phyloP scores from a whole-genome alignment of 208 protist genomes.

The Phytomonas francai region DNA sequence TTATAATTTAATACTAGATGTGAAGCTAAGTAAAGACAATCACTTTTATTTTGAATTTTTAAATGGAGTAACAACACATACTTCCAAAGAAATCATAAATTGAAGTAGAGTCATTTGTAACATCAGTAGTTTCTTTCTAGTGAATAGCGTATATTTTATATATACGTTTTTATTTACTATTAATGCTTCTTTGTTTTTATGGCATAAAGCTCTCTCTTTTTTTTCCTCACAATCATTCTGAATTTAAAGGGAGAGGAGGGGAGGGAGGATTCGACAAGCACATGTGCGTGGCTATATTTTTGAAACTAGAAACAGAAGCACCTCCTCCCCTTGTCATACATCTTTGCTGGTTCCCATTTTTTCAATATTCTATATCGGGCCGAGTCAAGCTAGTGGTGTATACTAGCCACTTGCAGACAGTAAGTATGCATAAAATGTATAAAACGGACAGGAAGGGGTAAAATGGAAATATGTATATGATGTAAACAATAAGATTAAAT shows the following conservation, averaged over 20 bases:
- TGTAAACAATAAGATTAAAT: too few relatives aligned
- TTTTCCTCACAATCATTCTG: not conserved
- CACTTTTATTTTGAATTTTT: not conserved
- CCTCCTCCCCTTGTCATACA: not conserved
- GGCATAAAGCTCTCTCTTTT: not conserved
- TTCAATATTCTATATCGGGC: not conserved
- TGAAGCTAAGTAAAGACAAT: not conserved
- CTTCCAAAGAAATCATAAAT: not conserved
- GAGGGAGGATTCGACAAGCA: too few relatives aligned
- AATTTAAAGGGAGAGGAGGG: not conserved
- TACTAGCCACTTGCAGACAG: not conserved
- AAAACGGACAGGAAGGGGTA: too few relatives aligned
- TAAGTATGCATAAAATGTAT: too few relatives aligned
- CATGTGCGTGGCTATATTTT: not conserved
- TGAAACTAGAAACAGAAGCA: not conserved
- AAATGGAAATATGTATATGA: too few relatives aligned
- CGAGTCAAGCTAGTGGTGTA: not conserved
- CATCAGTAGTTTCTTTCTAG: not conserved
- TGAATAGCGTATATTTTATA: too few relatives aligned
- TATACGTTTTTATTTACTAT: too few relatives aligned
- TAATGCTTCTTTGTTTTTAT: not conserved
- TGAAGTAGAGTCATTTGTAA: not conserved
- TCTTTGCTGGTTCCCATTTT: not conserved
- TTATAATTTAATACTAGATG: not conserved
- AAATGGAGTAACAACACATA: not conserved